Evolutionary conservation across 106 monocot genomes (phyloP), one percentile per base, ranked within the genome.

Genomic region (Cymbidium sinense): DNA sequence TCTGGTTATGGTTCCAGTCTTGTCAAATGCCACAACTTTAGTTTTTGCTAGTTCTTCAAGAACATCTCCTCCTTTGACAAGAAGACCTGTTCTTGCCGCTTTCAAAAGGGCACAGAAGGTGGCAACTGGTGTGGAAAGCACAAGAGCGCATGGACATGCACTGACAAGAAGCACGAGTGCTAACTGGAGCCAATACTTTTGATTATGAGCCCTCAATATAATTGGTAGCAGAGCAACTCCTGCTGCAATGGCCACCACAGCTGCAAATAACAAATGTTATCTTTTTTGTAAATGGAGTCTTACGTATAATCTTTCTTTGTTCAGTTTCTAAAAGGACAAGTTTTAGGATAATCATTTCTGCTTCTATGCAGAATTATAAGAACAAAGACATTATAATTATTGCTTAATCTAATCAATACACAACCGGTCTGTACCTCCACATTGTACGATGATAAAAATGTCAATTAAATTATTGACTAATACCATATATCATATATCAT

Each of bases 81-180:
- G 84, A 70, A 99, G 86, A 7, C 98, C 98, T 5, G 21, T 80
- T 76, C 70, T 94, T 13, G 98, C 90, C 15, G 98, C 98, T 36
- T 41, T 89, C 20, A 87, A 76, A 1, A 99, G 85, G 0, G 92
- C 86, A 43, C 98, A 99, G 77, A 99, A 99, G 52, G 95, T 95
- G 15, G 95, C 98, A n/a, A 99, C 82, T 0, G 98, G 98, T 19
- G 98, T 99, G 7, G 98, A 99, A 36, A 99, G 84, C 35, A 99
- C 98, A 64, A 99, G 86, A 4, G 95, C 94, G 52, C 98, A 99
- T 41, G 98, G 98, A 77, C 98, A 99, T 29, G 95, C 94, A 36
- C 94, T 95, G 30, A 99, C 98, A 3, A 99, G 88, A 28, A 99
- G 88, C 4, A 99, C 98, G 17, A 99, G 84, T 8, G 98, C 87